These are phyloP conservation scores for Quercus tomentella DNA, from an alignment of 331 rosid genomes.

Conservation along the genomic window DNA sequence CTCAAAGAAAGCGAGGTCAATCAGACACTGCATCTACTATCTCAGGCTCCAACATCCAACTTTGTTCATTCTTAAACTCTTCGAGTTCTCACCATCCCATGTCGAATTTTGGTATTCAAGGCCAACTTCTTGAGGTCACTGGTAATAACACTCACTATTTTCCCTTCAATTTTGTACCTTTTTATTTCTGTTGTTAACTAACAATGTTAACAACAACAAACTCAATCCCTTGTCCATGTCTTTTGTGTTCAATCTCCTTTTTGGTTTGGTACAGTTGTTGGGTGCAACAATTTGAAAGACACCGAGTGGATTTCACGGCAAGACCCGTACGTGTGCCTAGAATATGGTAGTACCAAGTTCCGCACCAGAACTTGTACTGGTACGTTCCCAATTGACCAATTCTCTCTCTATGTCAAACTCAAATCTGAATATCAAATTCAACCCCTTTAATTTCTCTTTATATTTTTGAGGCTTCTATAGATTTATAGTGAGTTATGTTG, in stretches of 20 bases:
- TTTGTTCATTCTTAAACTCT: too few relatives aligned
- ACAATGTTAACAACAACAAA: neutral
- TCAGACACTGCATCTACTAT: too few relatives aligned
- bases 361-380: conserved; percentile 84
- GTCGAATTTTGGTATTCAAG: conserved; percentile 62
- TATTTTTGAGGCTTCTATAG: neutral
- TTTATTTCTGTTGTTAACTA: neutral
- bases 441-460: neutral
- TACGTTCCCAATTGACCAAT: neutral
- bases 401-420: conserved; percentile 1
- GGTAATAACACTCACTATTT: conserved; percentile 29
- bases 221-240: neutral
- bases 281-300: conserved; percentile 73
- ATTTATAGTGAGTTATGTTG: neutral
- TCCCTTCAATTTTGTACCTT: neutral
- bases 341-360: conserved; percentile 59
- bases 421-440: conserved; percentile 9
- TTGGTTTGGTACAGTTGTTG: conserved; percentile 43
- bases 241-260: neutral
- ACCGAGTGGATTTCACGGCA: conserved; percentile 90
- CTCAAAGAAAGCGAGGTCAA: too few relatives aligned
- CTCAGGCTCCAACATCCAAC: too few relatives aligned
- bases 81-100: conserved; percentile 8
- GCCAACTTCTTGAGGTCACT: conserved; percentile 66
- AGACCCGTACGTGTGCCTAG: conserved; percentile 85